A percentile compares a stretch with the other conserved stretches of the same genome.
Evolutionary conservation across 1,139 yeast species (phyloP).

Genomic region (Magnusiomyces sp.): DNA sequence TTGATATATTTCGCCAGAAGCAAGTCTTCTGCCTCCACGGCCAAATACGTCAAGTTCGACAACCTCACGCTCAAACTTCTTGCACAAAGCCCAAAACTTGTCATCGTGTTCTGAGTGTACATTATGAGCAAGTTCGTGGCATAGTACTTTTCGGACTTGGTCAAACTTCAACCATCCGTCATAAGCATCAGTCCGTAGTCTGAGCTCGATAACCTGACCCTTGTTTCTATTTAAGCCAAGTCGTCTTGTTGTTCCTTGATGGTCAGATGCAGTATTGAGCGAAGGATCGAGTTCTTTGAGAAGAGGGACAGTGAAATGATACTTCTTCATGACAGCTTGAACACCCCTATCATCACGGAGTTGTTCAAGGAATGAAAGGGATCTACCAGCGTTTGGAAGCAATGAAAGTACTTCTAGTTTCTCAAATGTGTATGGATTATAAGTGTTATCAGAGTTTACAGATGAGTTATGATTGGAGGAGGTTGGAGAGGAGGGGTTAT

Average conservation of each 20-base stretch:
- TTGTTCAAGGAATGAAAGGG: conserved; percentile 27
- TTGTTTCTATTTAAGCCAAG: conserved; percentile 33
- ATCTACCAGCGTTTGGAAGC: conserved; percentile 28
- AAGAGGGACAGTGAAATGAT: conserved; percentile 31
- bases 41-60: conserved; percentile 30
- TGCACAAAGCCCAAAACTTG: conserved; percentile 33
- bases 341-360: conserved; percentile 32
- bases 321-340: conserved; percentile 31
- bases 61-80: conserved; percentile 30
- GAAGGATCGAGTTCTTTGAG: conserved; percentile 37
- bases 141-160: conserved; percentile 31
- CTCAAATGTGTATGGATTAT: conserved; percentile 28
- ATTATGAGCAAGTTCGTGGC: conserved; percentile 37
- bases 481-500: neutral
- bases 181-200: conserved; percentile 35
- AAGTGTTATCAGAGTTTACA: conserved; percentile 4
- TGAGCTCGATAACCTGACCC: conserved; percentile 33
- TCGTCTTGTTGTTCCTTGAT: conserved; percentile 16
- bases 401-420: conserved; percentile 29
- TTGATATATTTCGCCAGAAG: conserved; percentile 19
- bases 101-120: conserved; percentile 32
- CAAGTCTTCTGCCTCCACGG: conserved; percentile 16
- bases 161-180: conserved; percentile 34
- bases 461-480: neutral
- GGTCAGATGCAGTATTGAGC: conserved; percentile 28